These are phyloP conservation scores for Nannochloropsis oceanica DNA, from an alignment of 108 stramenopile species.

Conservation along the genomic window DNA sequence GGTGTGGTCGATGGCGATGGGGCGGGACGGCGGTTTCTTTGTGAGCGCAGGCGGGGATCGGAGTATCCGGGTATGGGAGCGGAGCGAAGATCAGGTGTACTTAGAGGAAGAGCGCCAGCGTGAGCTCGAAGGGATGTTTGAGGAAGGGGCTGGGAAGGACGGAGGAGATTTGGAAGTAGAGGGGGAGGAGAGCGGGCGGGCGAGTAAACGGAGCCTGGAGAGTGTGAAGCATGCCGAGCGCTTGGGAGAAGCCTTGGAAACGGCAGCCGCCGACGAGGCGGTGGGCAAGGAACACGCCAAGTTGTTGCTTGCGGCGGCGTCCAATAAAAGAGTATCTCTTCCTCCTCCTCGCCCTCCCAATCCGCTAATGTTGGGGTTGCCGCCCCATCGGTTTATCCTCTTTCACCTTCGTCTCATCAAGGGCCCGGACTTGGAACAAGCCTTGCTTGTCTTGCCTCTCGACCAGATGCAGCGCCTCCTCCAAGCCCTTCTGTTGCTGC, in stretches of 20 bases:
- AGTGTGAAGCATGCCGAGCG: slow-evolving; percentile 76
- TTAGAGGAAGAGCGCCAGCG: slow-evolving; percentile 86
- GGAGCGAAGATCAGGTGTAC: slow-evolving; percentile 89
- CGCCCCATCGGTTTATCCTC: slow-evolving; percentile 62
- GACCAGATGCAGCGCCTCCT: slow-evolving; percentile 10
- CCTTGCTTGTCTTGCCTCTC: slow-evolving; percentile 66
- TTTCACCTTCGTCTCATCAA: slow-evolving; percentile 48
- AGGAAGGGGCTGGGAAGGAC: slow-evolving; percentile 45
- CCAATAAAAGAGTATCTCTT: slow-evolving; percentile 28
- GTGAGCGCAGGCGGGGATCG: not conserved
- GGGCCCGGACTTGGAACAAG: slow-evolving; percentile 71
- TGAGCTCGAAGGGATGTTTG: slow-evolving; percentile 71
- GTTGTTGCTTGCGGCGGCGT: slow-evolving; percentile 15
- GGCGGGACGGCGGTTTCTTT: no score
- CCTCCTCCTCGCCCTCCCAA: slow-evolving; percentile 38
- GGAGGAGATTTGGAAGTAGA: slow-evolving; percentile 1
- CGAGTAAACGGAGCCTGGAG: slow-evolving; percentile 55
- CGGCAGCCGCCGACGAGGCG: slow-evolving; percentile 47
- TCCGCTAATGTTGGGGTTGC: slow-evolving; percentile 55
- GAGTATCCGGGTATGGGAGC: slow-evolving; percentile 82
- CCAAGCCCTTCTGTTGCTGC: slow-evolving; percentile 2
- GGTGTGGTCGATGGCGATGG: slow-evolving; percentile 59
- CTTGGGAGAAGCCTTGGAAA: slow-evolving; percentile 78
- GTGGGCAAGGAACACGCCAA: slow-evolving; percentile 1
- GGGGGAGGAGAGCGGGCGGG: slow-evolving; percentile 51